Conservation (phyloP, 2,329 filamentous ascomycete genomes). For the Colletotrichum noveboracense region DNA sequence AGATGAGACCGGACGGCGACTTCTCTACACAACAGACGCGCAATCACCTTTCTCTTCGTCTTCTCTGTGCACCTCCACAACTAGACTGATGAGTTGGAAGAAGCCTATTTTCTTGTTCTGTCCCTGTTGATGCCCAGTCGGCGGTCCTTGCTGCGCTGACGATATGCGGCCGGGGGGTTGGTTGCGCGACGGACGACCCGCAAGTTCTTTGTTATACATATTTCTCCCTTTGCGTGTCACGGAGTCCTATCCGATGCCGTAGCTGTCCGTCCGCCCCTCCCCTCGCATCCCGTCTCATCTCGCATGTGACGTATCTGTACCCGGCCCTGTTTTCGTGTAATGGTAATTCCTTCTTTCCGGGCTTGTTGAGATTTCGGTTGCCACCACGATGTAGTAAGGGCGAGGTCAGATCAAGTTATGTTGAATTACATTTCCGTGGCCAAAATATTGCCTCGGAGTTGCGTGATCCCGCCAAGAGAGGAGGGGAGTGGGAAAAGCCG, state of each 20-base stretch:
- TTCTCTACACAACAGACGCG: constrained; percentile 5
- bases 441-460: neutral
- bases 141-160: neutral
- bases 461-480: neutral
- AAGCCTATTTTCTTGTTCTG: neutral
- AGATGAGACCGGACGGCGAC: constrained; percentile 16
- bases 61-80: neutral
- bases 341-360: neutral
- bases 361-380: neutral
- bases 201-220: neutral
- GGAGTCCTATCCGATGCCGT: neutral
- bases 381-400: neutral
- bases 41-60: neutral
- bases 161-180: neutral
- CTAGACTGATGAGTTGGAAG: neutral
- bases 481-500: neutral
- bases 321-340: neutral
- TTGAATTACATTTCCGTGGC: neutral
- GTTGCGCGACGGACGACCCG: neutral
- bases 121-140: neutral
- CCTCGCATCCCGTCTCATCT: neutral
- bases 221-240: neutral
- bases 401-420: neutral
- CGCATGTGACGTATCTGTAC: neutral
- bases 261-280: neutral